Percentiles rank a stretch among this genome's conserved stretches.
phyloP scores from a whole-genome alignment of 2,329 filamentous ascomycete species.

The Fusarium sarcochroum region DNA sequence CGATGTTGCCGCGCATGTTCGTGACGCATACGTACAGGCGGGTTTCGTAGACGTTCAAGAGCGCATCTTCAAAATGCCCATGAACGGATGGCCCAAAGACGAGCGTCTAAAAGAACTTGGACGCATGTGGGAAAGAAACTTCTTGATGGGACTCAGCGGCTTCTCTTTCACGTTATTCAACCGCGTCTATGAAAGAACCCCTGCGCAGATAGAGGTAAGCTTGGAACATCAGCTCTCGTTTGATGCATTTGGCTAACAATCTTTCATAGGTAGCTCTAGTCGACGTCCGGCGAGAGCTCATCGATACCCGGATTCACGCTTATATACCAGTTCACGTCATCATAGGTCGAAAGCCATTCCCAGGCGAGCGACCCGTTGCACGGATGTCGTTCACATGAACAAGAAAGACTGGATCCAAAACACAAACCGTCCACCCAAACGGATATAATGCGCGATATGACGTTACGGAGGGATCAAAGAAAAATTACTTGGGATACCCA shows the following conservation, averaged over 20 bases:
- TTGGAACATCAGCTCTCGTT: background rate
- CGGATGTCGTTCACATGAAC: constrained; percentile 27
- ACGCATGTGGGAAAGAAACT: constrained; percentile 61
- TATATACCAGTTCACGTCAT: constrained; percentile 66
- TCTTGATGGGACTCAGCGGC: constrained; percentile 60
- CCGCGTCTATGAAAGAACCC: constrained; percentile 57
- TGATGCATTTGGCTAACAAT: constrained; percentile 24
- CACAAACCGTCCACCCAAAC: background rate
- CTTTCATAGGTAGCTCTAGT: constrained; percentile 61
- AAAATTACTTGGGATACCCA: background rate
- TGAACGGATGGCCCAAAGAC: constrained; percentile 68
- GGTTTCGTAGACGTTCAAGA: constrained; percentile 70
- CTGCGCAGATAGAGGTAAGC: constrained; percentile 65
- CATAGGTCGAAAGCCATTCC: constrained; percentile 64
- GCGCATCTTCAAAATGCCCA: constrained; percentile 66
- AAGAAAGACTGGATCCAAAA: background rate
- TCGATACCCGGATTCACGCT: constrained; percentile 62
- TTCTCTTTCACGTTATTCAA: constrained; percentile 60
- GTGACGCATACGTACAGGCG: constrained; percentile 59
- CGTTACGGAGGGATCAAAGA: background rate
- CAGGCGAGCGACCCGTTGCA: constrained; percentile 47
- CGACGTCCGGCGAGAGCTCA: constrained; percentile 63
- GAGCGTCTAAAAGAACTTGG: constrained; percentile 60
- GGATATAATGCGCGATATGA: background rate
- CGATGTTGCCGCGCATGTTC: constrained; percentile 53